A percentile compares a stretch with the other conserved stretches of the same genome.
Evolutionary conservation across 192 early-diverging fungal genomes (phyloP).

Genomic region (Chytriomyces hyalinus): DNA sequence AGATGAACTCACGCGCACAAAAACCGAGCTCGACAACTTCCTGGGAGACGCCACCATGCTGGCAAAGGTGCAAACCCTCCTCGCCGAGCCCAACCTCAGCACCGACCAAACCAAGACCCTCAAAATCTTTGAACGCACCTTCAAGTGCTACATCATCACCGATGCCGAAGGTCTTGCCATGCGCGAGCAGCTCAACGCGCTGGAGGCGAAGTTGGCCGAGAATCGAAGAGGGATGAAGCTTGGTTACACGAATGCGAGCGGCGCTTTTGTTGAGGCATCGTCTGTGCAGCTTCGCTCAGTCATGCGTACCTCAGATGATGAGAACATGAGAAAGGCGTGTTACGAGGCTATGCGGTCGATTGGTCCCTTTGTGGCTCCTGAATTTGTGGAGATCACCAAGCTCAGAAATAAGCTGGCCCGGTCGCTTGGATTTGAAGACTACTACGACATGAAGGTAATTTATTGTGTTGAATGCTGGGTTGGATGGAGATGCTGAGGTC

Average conservation of each 20-base stretch:
- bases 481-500: neutral
- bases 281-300: constrained; percentile 39
- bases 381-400: constrained; percentile 45
- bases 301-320: constrained; percentile 40
- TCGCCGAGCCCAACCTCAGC: constrained; percentile 24
- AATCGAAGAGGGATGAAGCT: constrained; percentile 33
- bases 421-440: constrained; percentile 42
- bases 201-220: constrained; percentile 42
- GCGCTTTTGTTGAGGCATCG: constrained; percentile 37
- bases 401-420: constrained; percentile 43
- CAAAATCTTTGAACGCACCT: constrained; percentile 39
- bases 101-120: constrained; percentile 31
- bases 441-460: constrained; percentile 32
- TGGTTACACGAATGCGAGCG: constrained; percentile 27
- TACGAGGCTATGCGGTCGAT: constrained; percentile 41
- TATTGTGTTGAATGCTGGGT: neutral
- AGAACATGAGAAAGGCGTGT: constrained; percentile 35
- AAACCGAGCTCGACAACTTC: constrained; percentile 44
- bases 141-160: constrained; percentile 46
- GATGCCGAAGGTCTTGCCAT: constrained; percentile 30
- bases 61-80: constrained; percentile 35
- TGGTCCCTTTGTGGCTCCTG: constrained; percentile 38
- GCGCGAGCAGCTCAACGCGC: constrained; percentile 33
- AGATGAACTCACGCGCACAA: constrained; percentile 37
- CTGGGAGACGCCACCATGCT: constrained; percentile 40